A percentile compares a stretch with the other conserved stretches of the same genome.
phyloP scores from a whole-genome alignment of 805 yeast genomes.

The Starmerella bacillaris region DNA sequence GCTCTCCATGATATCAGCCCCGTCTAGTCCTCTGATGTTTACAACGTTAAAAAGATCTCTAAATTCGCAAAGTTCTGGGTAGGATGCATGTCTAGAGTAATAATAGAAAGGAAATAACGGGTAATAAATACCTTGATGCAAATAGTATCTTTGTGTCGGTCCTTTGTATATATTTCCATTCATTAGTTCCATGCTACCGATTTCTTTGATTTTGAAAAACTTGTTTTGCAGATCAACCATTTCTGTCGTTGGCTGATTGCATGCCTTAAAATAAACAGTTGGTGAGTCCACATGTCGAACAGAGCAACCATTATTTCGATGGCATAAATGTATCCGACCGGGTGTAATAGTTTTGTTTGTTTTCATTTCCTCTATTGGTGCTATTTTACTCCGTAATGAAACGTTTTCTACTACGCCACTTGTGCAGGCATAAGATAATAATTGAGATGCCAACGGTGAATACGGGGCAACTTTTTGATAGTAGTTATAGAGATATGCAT shows the following conservation, averaged over 20 bases:
- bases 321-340: constrained; percentile 12
- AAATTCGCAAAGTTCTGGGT: constrained; percentile 16
- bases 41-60: constrained; percentile 10
- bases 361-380: background rate
- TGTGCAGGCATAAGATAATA: too few relatives aligned
- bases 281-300: constrained; percentile 8
- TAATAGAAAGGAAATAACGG: constrained; percentile 17
- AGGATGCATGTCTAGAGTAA: constrained; percentile 23
- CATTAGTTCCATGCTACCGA: constrained; percentile 2
- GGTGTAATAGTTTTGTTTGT: background rate
- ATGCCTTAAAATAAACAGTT: constrained; percentile 13
- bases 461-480: constrained; percentile 16
- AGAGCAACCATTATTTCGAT: constrained; percentile 7
- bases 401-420: too few relatives aligned
- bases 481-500: constrained; percentile 17
- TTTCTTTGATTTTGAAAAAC: constrained; percentile 11
- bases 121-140: constrained; percentile 5
- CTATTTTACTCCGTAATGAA: too few relatives aligned
- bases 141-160: constrained; percentile 9
- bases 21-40: constrained; percentile 1
- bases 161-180: constrained; percentile 3
- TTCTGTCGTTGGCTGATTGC: constrained; percentile 11
- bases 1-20: too few relatives aligned
- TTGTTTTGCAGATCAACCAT: constrained; percentile 6
- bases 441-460: constrained; percentile 13